Percentiles rank a stretch among this genome's conserved stretches.
Evolutionary conservation across 805 yeast genomes (phyloP).

Genomic region (Wickerhamomyces sydowiorum): DNA sequence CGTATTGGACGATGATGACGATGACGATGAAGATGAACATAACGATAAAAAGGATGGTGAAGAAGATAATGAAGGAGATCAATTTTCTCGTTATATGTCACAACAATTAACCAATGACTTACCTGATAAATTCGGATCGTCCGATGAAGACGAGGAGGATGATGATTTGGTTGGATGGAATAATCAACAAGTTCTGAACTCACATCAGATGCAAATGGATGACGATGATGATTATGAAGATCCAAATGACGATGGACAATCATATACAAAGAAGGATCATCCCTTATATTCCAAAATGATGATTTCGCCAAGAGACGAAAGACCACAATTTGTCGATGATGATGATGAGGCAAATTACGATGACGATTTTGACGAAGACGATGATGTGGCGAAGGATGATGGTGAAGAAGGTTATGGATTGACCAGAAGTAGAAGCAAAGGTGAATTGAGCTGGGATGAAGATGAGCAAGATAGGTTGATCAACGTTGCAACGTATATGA

Average conservation of each 20-base stretch:
- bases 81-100: constrained; percentile 52
- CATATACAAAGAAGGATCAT: constrained; percentile 56
- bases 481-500: constrained; percentile 25
- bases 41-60: constrained; percentile 22
- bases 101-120: constrained; percentile 59
- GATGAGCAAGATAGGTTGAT: constrained; percentile 25
- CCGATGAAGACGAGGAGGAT: constrained; percentile 37
- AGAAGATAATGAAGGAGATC: constrained; percentile 17
- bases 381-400: constrained; percentile 15
- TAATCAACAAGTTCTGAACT: constrained; percentile 7
- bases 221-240: constrained; percentile 70
- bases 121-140: constrained; percentile 54
- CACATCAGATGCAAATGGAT: constrained; percentile 21
- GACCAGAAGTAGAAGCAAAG: constrained; percentile 24
- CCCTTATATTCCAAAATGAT: constrained; percentile 44
- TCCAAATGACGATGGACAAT: constrained; percentile 77
- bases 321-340: constrained; percentile 16
- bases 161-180: constrained; percentile 24
- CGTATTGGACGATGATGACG: too few species aligned
- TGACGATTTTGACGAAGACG: constrained; percentile 16
- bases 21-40: constrained; percentile 26
- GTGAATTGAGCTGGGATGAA: too few species aligned
- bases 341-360: constrained; percentile 17
- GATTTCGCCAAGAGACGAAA: constrained; percentile 19
- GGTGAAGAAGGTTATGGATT: constrained; percentile 23